phyloP scores from a whole-genome alignment of 306 rosid genomes.

The Sophora flavescens region DNA sequence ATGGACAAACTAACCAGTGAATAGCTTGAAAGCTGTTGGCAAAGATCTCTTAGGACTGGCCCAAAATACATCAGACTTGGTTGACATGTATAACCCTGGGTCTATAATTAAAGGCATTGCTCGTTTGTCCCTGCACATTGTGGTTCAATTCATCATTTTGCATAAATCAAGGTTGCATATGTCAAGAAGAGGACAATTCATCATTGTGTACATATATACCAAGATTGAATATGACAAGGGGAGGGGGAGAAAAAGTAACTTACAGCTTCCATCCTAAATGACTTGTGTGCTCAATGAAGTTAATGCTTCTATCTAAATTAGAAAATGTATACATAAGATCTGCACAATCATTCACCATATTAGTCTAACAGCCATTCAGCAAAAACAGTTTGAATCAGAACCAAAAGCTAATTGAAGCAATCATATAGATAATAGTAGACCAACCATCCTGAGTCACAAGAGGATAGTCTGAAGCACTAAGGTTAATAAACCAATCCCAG shows the following conservation, averaged over 20 bases:
- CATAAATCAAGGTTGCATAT: slow-evolving; percentile 1
- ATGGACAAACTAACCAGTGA: slow-evolving; percentile 65
- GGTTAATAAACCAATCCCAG: slow-evolving; percentile 98
- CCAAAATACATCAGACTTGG: slow-evolving; percentile 69
- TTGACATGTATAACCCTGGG: slow-evolving; percentile 73
- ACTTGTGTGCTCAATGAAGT: slow-evolving; percentile 90
- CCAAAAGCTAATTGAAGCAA: slow-evolving; percentile 4
- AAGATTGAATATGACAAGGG: not conserved
- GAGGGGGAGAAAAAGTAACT: slow-evolving; percentile 42
- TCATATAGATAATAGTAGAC: slow-evolving; percentile 37
- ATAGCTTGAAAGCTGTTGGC: slow-evolving; percentile 80
- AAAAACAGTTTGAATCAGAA: slow-evolving; percentile 16
- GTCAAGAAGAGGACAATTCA: not conserved
- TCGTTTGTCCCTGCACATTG: slow-evolving; percentile 65
- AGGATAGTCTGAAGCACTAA: slow-evolving; percentile 94
- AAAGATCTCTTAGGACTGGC: slow-evolving; percentile 66
- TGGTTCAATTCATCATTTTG: slow-evolving; percentile 19
- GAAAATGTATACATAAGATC: slow-evolving; percentile 78
- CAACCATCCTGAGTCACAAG: slow-evolving; percentile 92
- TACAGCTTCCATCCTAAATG: slow-evolving; percentile 87
- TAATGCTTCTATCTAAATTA: slow-evolving; percentile 63
- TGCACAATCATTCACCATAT: slow-evolving; percentile 42
- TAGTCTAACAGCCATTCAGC: slow-evolving; percentile 22
- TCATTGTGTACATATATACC: not conserved
- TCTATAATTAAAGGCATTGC: slow-evolving; percentile 87